Evolutionary conservation across 192 early-diverging fungal species (phyloP).

Genomic region (Coemansia sp.): DNA sequence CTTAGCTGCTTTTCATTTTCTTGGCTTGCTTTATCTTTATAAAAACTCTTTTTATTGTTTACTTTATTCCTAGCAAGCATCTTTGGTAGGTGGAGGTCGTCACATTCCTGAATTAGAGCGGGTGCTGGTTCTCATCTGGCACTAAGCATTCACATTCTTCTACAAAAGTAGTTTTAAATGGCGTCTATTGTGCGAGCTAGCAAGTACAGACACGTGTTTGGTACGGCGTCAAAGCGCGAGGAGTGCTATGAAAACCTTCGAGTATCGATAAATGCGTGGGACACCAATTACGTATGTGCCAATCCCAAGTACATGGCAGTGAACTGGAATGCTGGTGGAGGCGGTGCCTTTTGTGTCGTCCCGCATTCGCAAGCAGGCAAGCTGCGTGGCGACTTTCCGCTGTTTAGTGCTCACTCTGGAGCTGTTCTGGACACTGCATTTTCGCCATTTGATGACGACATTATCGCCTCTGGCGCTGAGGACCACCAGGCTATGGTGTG

Average conservation of each 20-base stretch:
- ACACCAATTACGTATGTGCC: conserved; percentile 94
- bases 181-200: conserved; percentile 79
- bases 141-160: background rate
- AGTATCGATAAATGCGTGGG: conserved; percentile 90
- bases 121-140: background rate
- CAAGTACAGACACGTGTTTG: conserved; percentile 95
- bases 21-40: background rate
- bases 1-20: background rate
- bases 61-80: background rate
- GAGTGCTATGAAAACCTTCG: conserved; percentile 93
- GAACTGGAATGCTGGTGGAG: conserved; percentile 84
- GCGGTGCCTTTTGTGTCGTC: conserved; percentile 97
- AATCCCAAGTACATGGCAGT: conserved; percentile 85
- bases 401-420: conserved; percentile 92
- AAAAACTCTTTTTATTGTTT: background rate
- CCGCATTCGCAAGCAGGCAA: conserved; percentile 75
- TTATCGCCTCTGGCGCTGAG: conserved; percentile 88
- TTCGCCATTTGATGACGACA: conserved; percentile 96
- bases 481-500: conserved; percentile 94
- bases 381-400: conserved; percentile 81
- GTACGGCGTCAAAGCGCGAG: conserved; percentile 86
- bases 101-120: background rate
- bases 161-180: conserved; percentile 51
- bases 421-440: conserved; percentile 98
- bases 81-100: background rate